phyloP scores from a whole-genome alignment of 176 grass and related monocot species.

The Cymbopogon citratus region DNA sequence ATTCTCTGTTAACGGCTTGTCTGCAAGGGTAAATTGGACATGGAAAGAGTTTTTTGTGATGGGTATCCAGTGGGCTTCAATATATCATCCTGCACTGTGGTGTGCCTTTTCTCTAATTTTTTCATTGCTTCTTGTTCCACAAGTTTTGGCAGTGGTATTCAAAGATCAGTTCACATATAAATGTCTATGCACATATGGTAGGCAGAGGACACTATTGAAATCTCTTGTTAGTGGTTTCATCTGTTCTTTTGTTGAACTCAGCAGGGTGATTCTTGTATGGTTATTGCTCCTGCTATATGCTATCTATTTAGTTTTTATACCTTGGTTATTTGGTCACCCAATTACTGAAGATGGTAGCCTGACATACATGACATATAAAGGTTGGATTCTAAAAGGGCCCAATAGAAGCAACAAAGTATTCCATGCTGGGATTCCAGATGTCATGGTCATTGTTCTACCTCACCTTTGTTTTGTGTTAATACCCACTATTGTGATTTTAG shows the following conservation, averaged over 20 bases:
- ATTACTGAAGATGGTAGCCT: slow-evolving; percentile 49
- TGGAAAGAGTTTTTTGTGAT: slow-evolving; percentile 92
- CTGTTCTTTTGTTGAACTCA: slow-evolving; percentile 61
- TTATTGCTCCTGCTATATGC: slow-evolving; percentile 56
- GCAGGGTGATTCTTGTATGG: slow-evolving; percentile 58
- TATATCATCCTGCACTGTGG: slow-evolving; percentile 63
- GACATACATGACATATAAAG: slow-evolving; percentile 73
- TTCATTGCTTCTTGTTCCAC: slow-evolving; percentile 58
- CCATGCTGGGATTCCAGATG: slow-evolving; percentile 66
- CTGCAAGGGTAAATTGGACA: slow-evolving; percentile 65
- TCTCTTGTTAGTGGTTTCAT: slow-evolving; percentile 44
- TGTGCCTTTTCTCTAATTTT: slow-evolving; percentile 51
- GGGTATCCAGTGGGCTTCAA: slow-evolving; percentile 71
- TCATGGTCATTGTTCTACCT: slow-evolving; percentile 87
- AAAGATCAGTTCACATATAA: slow-evolving; percentile 50
- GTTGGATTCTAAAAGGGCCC: slow-evolving; percentile 50
- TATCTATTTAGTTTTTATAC: slow-evolving; percentile 65
- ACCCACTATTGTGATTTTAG: slow-evolving; percentile 59
- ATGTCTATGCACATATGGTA: slow-evolving; percentile 27
- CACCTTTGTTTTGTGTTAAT: slow-evolving; percentile 81
- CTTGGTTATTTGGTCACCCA: slow-evolving; percentile 87
- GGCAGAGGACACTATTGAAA: slow-evolving; percentile 34
- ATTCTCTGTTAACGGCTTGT: slow-evolving; percentile 79
- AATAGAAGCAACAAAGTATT: slow-evolving; percentile 23
- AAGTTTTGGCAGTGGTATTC: slow-evolving; percentile 38